phyloP scores from a whole-genome alignment of 192 early-diverging fungal genomes.

The Coemansia sp. region DNA sequence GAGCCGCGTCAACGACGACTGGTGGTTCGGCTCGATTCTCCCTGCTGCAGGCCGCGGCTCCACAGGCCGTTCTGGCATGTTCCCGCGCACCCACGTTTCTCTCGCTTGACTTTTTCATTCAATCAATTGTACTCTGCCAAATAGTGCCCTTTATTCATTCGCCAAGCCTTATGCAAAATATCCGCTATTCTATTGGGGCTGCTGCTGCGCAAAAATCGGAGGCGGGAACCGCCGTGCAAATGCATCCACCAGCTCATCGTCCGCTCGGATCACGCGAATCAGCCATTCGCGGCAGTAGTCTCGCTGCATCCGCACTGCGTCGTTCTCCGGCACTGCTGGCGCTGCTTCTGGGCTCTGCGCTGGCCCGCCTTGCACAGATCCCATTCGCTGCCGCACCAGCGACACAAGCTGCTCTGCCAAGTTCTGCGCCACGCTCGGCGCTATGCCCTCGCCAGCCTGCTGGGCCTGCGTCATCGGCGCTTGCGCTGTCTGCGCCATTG shows the following conservation, averaged over 20 bases:
- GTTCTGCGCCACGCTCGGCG: conserved; percentile 40
- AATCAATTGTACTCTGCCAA: not conserved
- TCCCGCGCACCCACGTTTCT: conserved; percentile 54
- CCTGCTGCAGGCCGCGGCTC: conserved; percentile 42
- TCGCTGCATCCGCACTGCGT: conserved; percentile 34
- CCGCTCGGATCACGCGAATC: conserved; percentile 48
- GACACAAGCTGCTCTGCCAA: conserved; percentile 54
- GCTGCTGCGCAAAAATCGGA: conserved; percentile 27
- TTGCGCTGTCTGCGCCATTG: not conserved
- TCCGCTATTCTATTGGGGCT: conserved; percentile 4
- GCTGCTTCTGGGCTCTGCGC: conserved; percentile 5
- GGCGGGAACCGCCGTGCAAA: conserved; percentile 54
- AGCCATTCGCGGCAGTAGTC: conserved; percentile 54
- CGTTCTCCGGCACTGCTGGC: not conserved
- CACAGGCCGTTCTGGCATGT: conserved; percentile 51
- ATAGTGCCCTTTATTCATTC: conserved; percentile 2
- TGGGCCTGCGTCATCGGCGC: not conserved
- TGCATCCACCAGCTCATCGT: conserved; percentile 55
- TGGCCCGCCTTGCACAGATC: conserved; percentile 13
- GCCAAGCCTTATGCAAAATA: not conserved
- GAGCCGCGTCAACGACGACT: conserved; percentile 56
- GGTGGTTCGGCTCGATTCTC: conserved; percentile 54
- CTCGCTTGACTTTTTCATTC: conserved; percentile 6
- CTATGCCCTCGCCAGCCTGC: not conserved
- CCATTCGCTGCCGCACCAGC: conserved; percentile 54